Conservation (phyloP, 164 flowering plant species). For the Vitis rupestris region DNA sequence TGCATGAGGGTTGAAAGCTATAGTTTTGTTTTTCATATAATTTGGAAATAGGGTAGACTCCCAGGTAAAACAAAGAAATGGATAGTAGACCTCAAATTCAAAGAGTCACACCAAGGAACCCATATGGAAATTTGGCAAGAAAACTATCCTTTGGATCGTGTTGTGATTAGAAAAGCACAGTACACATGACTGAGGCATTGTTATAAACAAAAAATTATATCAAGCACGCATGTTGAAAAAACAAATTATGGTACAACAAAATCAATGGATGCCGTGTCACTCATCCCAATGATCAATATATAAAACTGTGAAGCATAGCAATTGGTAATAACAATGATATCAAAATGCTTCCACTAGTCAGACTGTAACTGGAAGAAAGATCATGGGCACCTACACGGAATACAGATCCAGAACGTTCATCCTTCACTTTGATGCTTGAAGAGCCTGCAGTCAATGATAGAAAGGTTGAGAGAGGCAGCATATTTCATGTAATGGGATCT, state of each 20-base stretch:
- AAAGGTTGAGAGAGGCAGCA: background rate
- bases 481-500: no score
- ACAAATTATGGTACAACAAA: constrained; percentile 17
- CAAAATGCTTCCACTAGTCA: constrained; percentile 15
- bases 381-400: constrained; percentile 42
- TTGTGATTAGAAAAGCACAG: background rate
- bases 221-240: background rate
- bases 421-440: constrained; percentile 57
- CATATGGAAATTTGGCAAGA: background rate
- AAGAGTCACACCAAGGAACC: background rate
- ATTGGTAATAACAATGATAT: constrained; percentile 22
- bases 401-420: constrained; percentile 33
- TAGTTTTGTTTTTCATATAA: no score
- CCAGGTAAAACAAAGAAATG: no score
- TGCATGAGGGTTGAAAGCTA: no score
- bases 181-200: background rate
- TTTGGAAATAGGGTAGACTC: no score
- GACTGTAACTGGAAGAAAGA: constrained; percentile 31
- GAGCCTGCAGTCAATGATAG: constrained; percentile 38
- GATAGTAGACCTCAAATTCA: no score
- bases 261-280: constrained; percentile 2
- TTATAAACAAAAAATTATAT: constrained; percentile 1
- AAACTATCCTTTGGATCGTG: background rate
- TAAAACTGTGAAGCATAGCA: constrained; percentile 10
- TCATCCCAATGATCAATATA: background rate